Evolutionary conservation across 2,329 filamentous ascomycete species (phyloP), one percentile per base, ranked within the genome.

Genomic region (Botrytis fabae): DNA sequence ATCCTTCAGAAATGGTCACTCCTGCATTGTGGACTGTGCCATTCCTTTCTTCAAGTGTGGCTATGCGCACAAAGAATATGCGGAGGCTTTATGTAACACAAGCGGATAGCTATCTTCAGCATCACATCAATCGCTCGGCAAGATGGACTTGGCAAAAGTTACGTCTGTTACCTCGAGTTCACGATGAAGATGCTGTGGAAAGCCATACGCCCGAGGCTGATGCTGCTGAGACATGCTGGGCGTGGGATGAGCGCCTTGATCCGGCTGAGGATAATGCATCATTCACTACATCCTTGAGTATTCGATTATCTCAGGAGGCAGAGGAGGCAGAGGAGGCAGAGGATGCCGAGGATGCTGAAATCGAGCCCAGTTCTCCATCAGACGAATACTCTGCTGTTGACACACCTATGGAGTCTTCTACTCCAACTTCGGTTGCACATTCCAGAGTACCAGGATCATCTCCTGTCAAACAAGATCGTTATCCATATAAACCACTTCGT

Each of bases 81-180:
- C 89, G 90, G 75, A 87, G 92, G 14, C 86, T 95, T 20, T 95
- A 92, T 81, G 86, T 95, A 73, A 95, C 93, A 1, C 91, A 93
- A 73, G 88, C 90, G 5, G 90, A 92, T 76, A 91, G 91, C 1
- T 95, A 95, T 76, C 82, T 93, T 3, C 93, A 95, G 78, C 87
- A 90, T 74, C 85, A 77, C 10, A 73, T 73, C 51, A 35, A 44
- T 32, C 18, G n/a, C 6, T 51, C 66, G 35, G 66, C 83, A 16
- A 85, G 85, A 8, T 94, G 91, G 91, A 90, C 88, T 1, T 95
- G 93, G 93, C 89, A 90, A 76, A 86, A 86, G 63, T 81, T 95
- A 16, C 87, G 89, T 48, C 86, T 90, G 76, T 83, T 94, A 38
- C 89, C 87, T 66, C 85, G 88, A 8, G 84, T 88, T 32, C 86